phyloP scores from a whole-genome alignment of 257 asterid genomes.

The Coffea canephora region DNA sequence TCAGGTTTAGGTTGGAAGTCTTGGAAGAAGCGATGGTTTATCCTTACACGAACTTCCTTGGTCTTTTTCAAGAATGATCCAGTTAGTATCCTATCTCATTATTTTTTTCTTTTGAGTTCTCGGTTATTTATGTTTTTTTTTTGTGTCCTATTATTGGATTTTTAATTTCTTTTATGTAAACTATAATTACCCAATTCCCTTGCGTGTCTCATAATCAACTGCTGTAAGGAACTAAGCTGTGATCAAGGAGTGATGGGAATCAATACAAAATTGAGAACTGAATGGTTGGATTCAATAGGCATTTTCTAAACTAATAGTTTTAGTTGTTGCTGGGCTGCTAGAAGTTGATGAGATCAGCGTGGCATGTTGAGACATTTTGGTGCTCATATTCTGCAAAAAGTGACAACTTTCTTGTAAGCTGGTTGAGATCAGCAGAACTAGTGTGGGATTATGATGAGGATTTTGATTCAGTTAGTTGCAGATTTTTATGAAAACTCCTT shows the following conservation, averaged over 20 bases:
- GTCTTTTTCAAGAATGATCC: conserved; percentile 95
- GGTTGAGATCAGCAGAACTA: neutral
- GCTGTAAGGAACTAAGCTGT: neutral
- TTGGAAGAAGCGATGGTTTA: conserved; percentile 96
- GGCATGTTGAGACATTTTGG: neutral
- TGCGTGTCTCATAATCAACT: neutral
- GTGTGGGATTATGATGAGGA: neutral
- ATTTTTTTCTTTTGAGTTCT: neutral
- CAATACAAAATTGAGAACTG: neutral
- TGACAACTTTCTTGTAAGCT: neutral
- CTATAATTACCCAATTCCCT: neutral
- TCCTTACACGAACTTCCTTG: conserved; percentile 94
- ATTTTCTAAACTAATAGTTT: neutral
- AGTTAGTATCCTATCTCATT: conserved; percentile 44
- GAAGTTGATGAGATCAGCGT: neutral
- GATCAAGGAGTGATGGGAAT: neutral
- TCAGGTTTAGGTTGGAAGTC: conserved; percentile 98
- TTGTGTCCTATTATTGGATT: neutral
- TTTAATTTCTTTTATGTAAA: neutral
- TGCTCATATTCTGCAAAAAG: neutral
- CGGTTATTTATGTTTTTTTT: neutral
- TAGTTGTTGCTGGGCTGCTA: neutral
- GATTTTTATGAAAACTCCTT: neutral
- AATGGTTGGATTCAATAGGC: neutral
- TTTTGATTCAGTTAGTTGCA: neutral